A percentile compares a stretch with the other conserved stretches of the same genome.
Conservation (phyloP, 495 filamentous ascomycete species). For the Xylaria palmicola region DNA sequence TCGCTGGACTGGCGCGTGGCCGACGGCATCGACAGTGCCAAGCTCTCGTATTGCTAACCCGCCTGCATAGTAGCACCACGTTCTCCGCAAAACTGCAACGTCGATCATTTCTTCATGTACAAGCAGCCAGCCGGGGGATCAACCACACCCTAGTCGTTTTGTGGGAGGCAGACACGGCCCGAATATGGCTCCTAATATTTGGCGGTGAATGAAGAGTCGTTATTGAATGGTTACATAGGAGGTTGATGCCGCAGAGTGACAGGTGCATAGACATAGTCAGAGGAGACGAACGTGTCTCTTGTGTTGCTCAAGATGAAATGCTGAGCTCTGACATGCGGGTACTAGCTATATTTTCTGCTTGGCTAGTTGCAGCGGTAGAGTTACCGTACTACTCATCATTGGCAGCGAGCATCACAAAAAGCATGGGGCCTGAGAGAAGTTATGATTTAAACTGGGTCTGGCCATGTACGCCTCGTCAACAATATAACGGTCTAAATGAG, state of each 20-base stretch:
- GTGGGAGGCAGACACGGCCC: neutral
- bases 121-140: neutral
- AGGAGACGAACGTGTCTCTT: no score
- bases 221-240: neutral
- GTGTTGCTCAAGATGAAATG: no score
- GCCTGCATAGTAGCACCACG: neutral
- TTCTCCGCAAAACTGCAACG: conserved; percentile 7
- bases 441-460: neutral
- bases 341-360: no score
- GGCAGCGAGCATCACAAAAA: no score
- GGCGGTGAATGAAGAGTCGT: neutral
- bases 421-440: neutral
- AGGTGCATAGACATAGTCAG: neutral
- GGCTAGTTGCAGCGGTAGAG: no score
- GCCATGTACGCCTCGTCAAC: neutral
- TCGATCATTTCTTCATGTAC: neutral
- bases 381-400: no score
- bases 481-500: neutral
- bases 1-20: neutral
- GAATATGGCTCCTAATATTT: neutral
- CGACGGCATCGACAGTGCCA: conserved; percentile 16
- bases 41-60: conserved; percentile 15
- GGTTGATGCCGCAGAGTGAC: neutral
- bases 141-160: no score
- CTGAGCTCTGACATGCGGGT: neutral